These are phyloP conservation scores for Gaertneriomyces sp. DNA, from an alignment of 192 early-diverging fungal genomes.

Conservation along the genomic window DNA sequence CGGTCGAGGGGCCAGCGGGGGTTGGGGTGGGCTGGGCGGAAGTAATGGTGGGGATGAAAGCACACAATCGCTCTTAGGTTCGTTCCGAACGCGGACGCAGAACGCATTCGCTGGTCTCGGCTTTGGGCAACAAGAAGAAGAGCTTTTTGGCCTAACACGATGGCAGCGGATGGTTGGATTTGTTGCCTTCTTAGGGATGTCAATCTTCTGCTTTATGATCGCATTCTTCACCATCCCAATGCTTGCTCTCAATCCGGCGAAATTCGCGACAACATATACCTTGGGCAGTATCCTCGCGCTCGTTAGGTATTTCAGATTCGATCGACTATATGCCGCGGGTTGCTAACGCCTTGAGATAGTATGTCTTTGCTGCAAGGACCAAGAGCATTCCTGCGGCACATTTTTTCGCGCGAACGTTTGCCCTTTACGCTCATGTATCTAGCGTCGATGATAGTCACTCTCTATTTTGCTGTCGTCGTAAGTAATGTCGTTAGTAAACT, in stretches of 20 bases:
- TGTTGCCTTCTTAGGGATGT: conserved; percentile 30
- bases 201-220: conserved; percentile 45
- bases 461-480: conserved; percentile 80
- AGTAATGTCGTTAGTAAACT: conserved; percentile 13
- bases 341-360: conserved; percentile 29
- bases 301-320: conserved; percentile 15
- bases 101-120: conserved; percentile 30
- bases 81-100: conserved; percentile 38
- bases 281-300: conserved; percentile 36
- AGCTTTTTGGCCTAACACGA: conserved; percentile 43
- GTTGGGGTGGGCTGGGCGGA: neutral
- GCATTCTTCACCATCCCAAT: conserved; percentile 42
- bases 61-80: conserved; percentile 32
- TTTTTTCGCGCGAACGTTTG: conserved; percentile 72
- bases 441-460: conserved; percentile 75
- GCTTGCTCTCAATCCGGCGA: conserved; percentile 37
- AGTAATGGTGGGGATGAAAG: conserved; percentile 16
- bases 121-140: conserved; percentile 28
- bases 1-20: neutral
- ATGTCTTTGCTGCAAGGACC: conserved; percentile 77
- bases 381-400: conserved; percentile 71
- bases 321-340: too few species aligned
- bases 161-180: conserved; percentile 45
- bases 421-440: conserved; percentile 79
- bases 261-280: conserved; percentile 46